Conservation (phyloP, 805 yeast genomes). For the Starmerella sp. region DNA sequence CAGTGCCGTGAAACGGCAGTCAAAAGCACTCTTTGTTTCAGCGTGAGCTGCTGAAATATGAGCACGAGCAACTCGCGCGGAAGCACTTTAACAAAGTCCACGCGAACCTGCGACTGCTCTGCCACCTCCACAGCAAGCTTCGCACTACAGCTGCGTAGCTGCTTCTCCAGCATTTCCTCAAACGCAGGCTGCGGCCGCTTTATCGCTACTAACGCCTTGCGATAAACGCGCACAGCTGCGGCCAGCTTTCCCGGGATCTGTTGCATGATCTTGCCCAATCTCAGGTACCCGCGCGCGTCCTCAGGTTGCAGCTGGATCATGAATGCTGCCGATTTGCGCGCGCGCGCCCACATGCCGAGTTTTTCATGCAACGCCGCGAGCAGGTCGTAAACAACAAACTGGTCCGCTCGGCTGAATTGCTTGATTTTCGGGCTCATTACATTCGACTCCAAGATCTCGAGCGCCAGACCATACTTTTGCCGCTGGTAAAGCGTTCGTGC, state of each 20-base stretch:
- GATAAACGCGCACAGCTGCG: slow-evolving; percentile 16
- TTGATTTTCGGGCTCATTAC: background rate
- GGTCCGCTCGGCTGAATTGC: slow-evolving; percentile 1
- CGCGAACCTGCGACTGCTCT: background rate
- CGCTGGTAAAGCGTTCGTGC: slow-evolving; percentile 17
- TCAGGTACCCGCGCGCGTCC: slow-evolving; percentile 19
- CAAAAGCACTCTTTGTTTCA: slow-evolving; percentile 7
- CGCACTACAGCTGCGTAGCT: background rate
- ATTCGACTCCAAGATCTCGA: slow-evolving; percentile 18
- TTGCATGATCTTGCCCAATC: slow-evolving; percentile 20
- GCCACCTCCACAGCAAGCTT: background rate
- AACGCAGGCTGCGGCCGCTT: background rate
- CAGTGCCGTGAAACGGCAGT: slow-evolving; percentile 10
- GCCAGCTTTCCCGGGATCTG: slow-evolving; percentile 3
- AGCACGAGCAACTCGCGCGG: slow-evolving; percentile 15
- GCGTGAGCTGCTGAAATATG: slow-evolving; percentile 10
- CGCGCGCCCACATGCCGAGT: slow-evolving; percentile 12
- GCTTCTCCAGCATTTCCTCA: slow-evolving; percentile 6
- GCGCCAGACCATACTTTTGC: slow-evolving; percentile 13
- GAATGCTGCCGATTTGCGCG: slow-evolving; percentile 14
- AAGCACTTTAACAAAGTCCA: slow-evolving; percentile 3
- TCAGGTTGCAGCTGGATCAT: slow-evolving; percentile 9
- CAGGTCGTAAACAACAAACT: slow-evolving; percentile 12
- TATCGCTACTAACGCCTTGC: slow-evolving; percentile 11
- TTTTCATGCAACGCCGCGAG: slow-evolving; percentile 18